Evolutionary conservation across 768 basidiomycete genomes (phyloP).

Genomic region (Hygrocybe punicea): DNA sequence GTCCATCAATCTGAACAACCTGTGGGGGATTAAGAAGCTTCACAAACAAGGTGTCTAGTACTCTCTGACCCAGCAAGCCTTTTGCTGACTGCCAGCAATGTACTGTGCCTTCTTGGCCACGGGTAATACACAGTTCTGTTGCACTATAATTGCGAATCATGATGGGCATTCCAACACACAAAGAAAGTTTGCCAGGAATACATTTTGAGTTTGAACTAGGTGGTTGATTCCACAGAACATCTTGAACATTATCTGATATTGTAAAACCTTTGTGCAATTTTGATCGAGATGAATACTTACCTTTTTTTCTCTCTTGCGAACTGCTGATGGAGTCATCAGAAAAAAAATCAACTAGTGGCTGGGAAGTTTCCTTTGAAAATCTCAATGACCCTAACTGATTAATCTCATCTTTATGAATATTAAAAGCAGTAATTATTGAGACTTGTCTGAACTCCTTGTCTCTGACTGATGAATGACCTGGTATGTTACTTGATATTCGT

Average conservation of each 20-base stretch:
- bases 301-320: not conserved
- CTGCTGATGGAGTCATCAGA: slow-evolving; percentile 20
- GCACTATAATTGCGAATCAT: slow-evolving; percentile 27
- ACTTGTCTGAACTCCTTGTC: slow-evolving; percentile 28
- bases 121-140: slow-evolving; percentile 31
- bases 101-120: slow-evolving; percentile 29
- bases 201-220: slow-evolving; percentile 11
- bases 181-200: slow-evolving; percentile 28
- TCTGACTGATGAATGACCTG: slow-evolving; percentile 9
- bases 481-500: slow-evolving; percentile 16
- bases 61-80: slow-evolving; percentile 11
- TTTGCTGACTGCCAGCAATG: slow-evolving; percentile 21
- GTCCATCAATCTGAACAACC: not conserved
- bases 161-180: slow-evolving; percentile 31
- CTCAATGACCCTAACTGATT: slow-evolving; percentile 30
- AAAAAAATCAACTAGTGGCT: slow-evolving; percentile 20
- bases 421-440: slow-evolving; percentile 39
- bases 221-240: slow-evolving; percentile 9
- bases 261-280: not conserved
- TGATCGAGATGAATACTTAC: not conserved
- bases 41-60: slow-evolving; percentile 20
- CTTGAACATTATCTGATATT: not conserved
- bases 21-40: slow-evolving; percentile 14
- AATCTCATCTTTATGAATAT: slow-evolving; percentile 36
- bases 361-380: slow-evolving; percentile 36